Base-by-base conservation (phyloP, 345 rosid genomes). In the Populus alba region DNA sequence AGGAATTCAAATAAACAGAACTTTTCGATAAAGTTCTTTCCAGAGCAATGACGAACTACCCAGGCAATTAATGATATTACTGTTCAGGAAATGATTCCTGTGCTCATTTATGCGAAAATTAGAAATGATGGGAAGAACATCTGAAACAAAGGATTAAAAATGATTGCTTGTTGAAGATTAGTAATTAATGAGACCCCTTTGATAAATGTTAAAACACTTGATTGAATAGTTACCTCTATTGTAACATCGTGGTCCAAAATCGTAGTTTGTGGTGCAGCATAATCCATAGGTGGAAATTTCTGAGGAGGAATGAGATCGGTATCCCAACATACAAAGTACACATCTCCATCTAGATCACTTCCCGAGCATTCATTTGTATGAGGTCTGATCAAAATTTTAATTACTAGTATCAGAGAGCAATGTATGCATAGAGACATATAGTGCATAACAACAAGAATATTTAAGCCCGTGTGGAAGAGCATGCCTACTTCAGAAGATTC, bases 311-410 rank as follows among this genome's bases (percentile, higher is more conserved):
- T 80, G 47, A 86, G 74, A 31, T 78, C 78, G n/a, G 20, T 33
- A 63, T 86, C 89, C 89, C 89, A 86, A 49, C 75, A 77, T 47
- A 86, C 87, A 35, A 86, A 82, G 74, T 86, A 84, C 25, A 83
- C 59, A 73, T 83, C 88, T 6, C 88, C 88, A 76, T 85, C 87
- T 43, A 84, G 57, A 69, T 84, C 87, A 66, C 87, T 81, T 65
- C 87, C 87, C 33, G 87, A 84, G 27, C 85, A 81, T 73, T 84
- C 88, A 78, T 86, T 83, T 1, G 86, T 74, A 61, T 86, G 88
- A 5, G 88, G 88, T 62, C 87, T 82, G 63, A 3, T 66, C 16
- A 25, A 80, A 17, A 55, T 20, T 15, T 23, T n/a, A n/a, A n/a
- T n/a, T 18, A 74, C 6, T 25, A 23, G 20, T 51, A 51, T 71